These are phyloP conservation scores for Quercus variabilis DNA, from an alignment of 306 rosid species.

Conservation along the genomic window DNA sequence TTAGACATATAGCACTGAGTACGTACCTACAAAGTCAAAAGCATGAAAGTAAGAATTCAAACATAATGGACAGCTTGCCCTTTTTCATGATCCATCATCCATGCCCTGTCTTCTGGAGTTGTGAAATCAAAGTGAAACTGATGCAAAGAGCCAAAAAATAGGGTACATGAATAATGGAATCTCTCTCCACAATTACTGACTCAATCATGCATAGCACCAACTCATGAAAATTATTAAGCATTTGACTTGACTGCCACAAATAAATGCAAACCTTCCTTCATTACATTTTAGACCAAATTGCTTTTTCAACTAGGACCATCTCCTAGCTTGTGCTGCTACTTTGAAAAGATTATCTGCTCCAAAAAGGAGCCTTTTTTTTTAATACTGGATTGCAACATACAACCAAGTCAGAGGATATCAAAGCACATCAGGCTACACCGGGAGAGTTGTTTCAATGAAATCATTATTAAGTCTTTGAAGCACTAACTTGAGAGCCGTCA, in stretches of 20 bases:
- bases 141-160: slow-evolving; percentile 4
- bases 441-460: no score
- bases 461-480: no score
- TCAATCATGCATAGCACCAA: background rate
- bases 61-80: background rate
- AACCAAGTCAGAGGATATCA: no score
- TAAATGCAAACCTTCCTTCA: background rate
- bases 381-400: no score
- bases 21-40: slow-evolving; percentile 6
- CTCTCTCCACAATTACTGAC: slow-evolving; percentile 18
- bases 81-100: background rate
- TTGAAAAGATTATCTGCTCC: background rate
- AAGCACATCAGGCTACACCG: no score
- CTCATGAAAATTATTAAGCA: background rate
- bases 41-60: background rate
- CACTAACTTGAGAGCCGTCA: no score
- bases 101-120: background rate
- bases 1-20: background rate
- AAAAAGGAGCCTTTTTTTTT: no score
- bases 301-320: background rate
- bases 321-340: background rate
- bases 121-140: background rate
- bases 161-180: background rate
- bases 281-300: background rate
- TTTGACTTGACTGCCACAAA: background rate